phyloP scores from a whole-genome alignment of 371 early-diverging fungal genomes.

The Circinella minor region DNA sequence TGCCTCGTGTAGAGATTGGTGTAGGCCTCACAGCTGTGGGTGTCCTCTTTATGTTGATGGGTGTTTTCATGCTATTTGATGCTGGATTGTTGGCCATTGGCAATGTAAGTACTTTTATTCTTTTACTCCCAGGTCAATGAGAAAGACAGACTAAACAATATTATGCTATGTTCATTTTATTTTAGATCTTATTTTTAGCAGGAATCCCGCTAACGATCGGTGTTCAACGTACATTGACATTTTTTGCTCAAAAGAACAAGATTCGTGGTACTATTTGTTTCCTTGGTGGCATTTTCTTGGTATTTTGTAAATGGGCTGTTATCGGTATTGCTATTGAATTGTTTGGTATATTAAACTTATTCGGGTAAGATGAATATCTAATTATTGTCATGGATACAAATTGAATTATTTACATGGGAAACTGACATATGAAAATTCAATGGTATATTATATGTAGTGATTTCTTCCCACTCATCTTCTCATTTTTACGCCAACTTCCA shows the following conservation, averaged over 20 bases:
- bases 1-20: conserved; percentile 73
- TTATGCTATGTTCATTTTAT: background rate
- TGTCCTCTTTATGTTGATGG: conserved; percentile 83
- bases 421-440: conserved; percentile 10
- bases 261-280: conserved; percentile 85
- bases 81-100: conserved; percentile 91
- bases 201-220: conserved; percentile 88
- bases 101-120: conserved; percentile 63
- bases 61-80: conserved; percentile 89
- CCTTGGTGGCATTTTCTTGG: conserved; percentile 79
- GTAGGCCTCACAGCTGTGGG: conserved; percentile 93
- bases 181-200: conserved; percentile 81
- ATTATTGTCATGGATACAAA: background rate
- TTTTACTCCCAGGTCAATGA: background rate
- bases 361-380: conserved; percentile 66
- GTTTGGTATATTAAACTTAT: conserved; percentile 91
- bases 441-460: conserved; percentile 56
- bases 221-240: conserved; percentile 74
- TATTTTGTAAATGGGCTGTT: conserved; percentile 83
- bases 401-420: background rate
- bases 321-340: conserved; percentile 82
- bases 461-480: conserved; percentile 89
- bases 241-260: conserved; percentile 79
- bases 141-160: background rate
- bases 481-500: conserved; percentile 81